Conservation (phyloP, 345 rosid species). For the Anastatica hierochuntica region DNA sequence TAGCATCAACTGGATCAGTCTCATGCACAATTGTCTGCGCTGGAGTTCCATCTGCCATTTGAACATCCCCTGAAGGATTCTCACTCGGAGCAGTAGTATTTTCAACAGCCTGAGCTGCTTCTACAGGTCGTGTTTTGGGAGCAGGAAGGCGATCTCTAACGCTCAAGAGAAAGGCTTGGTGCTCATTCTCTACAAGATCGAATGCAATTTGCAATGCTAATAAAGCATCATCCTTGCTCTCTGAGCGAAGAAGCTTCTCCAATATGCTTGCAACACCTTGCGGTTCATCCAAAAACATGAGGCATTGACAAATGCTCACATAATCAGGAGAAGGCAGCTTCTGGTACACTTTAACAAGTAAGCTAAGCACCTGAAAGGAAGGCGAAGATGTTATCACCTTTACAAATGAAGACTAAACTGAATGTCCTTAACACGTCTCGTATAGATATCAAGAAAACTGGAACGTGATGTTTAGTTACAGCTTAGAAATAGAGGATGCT, state of each 20-base stretch:
- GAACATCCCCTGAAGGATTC: slow-evolving; percentile 58
- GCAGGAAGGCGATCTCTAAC: slow-evolving; percentile 73
- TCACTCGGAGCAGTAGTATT: slow-evolving; percentile 45
- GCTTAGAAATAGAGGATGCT: background rate
- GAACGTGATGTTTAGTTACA: background rate
- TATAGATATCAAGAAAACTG: background rate
- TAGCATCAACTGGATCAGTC: slow-evolving; percentile 51
- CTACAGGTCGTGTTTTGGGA: slow-evolving; percentile 51
- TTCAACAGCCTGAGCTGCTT: slow-evolving; percentile 41
- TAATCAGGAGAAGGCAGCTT: slow-evolving; percentile 90
- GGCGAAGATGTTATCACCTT: slow-evolving; percentile 9
- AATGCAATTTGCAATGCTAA: slow-evolving; percentile 89
- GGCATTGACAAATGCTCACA: slow-evolving; percentile 92
- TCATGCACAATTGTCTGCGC: slow-evolving; percentile 32
- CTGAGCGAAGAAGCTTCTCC: slow-evolving; percentile 88
- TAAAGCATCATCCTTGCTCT: slow-evolving; percentile 75
- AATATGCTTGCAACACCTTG: slow-evolving; percentile 71
- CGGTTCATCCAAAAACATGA: slow-evolving; percentile 94
- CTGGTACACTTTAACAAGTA: slow-evolving; percentile 84
- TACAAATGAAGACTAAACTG: slow-evolving; percentile 1
- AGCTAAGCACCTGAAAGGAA: slow-evolving; percentile 67
- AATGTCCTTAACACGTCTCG: background rate
- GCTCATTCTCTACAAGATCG: slow-evolving; percentile 98
- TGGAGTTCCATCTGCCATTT: slow-evolving; percentile 70
- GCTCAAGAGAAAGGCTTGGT: slow-evolving; percentile 91